Percentiles rank a stretch among this genome's conserved stretches.
Conservation (phyloP, 768 basidiomycete genomes). For the Melanogaster broomeanus region DNA sequence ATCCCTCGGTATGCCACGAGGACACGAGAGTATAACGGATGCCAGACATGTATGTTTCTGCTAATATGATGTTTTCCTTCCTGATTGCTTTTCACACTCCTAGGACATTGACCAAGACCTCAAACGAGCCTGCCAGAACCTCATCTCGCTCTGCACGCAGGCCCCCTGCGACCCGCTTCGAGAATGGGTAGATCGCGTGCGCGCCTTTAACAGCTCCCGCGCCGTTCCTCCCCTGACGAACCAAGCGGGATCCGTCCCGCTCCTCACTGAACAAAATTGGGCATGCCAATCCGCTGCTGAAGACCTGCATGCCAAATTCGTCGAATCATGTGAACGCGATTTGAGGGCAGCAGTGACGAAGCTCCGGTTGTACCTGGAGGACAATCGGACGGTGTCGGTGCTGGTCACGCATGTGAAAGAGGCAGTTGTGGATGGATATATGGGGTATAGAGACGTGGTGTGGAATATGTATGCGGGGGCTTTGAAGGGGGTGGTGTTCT, state of each 20-base stretch:
- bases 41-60: conserved; percentile 62
- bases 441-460: conserved; percentile 66
- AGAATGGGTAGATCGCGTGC: conserved; percentile 60
- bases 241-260: conserved; percentile 14
- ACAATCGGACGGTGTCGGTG: conserved; percentile 75
- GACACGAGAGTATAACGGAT: conserved; percentile 64
- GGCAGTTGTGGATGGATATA: conserved; percentile 73
- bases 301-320: conserved; percentile 55
- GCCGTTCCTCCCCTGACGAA: conserved; percentile 15
- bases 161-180: conserved; percentile 60
- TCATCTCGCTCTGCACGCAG: conserved; percentile 66
- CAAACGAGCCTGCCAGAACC: conserved; percentile 80
- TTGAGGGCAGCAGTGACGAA: conserved; percentile 55
- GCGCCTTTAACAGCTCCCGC: conserved; percentile 32
- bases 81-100: neutral
- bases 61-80: neutral
- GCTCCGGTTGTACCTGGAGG: conserved; percentile 77
- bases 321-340: conserved; percentile 53
- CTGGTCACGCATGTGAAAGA: conserved; percentile 77
- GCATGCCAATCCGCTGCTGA: conserved; percentile 52
- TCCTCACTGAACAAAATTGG: conserved; percentile 45
- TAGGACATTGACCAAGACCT: conserved; percentile 89
- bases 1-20: conserved; percentile 64
- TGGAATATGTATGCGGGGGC: conserved; percentile 47
- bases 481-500: conserved; percentile 35